phyloP scores from a whole-genome alignment of 768 basidiomycete species.

The Trametes meyenii region DNA sequence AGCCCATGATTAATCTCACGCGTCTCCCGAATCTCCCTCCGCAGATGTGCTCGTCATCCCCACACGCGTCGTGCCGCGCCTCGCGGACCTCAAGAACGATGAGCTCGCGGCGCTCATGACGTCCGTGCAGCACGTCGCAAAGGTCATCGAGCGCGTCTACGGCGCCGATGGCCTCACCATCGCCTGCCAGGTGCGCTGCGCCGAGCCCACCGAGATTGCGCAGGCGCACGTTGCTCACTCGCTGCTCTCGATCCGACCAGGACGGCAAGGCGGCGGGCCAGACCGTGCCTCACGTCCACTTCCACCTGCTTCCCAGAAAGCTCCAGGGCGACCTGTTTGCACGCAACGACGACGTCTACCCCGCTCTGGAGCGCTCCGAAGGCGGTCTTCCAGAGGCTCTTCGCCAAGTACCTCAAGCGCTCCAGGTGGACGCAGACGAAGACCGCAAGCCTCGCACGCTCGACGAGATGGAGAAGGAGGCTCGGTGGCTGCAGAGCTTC shows the following conservation, averaged over 20 bases:
- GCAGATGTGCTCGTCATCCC: slow-evolving; percentile 61
- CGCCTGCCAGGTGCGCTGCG: slow-evolving; percentile 71
- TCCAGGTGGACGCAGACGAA: slow-evolving; percentile 48
- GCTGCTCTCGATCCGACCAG: slow-evolving; percentile 39
- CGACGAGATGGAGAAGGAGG: slow-evolving; percentile 61
- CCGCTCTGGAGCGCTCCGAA: slow-evolving; percentile 72
- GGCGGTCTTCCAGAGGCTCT: slow-evolving; percentile 48
- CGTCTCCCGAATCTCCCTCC: slow-evolving; percentile 33
- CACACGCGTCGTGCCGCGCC: slow-evolving; percentile 49
- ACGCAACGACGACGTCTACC: slow-evolving; percentile 75
- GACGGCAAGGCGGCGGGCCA: slow-evolving; percentile 89
- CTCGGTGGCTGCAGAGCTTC: slow-evolving; percentile 49
- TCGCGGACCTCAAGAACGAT: slow-evolving; percentile 47
- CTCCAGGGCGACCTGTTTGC: slow-evolving; percentile 68
- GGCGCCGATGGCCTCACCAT: slow-evolving; percentile 83
- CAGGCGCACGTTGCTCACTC: neutral
- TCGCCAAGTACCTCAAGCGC: slow-evolving; percentile 23
- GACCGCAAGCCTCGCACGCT: slow-evolving; percentile 46
- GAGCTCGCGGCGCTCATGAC: slow-evolving; percentile 84
- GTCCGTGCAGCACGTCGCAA: slow-evolving; percentile 78
- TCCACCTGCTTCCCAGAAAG: slow-evolving; percentile 88
- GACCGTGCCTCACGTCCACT: slow-evolving; percentile 92
- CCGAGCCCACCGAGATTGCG: neutral
- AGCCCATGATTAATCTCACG: slow-evolving; percentile 24
- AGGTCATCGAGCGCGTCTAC: slow-evolving; percentile 80